Percentiles rank a stretch among this genome's conserved stretches.
These are phyloP conservation scores for Chaetoceros tenuissimus DNA, from an alignment of 108 stramenopile species.

Conservation along the genomic window DNA sequence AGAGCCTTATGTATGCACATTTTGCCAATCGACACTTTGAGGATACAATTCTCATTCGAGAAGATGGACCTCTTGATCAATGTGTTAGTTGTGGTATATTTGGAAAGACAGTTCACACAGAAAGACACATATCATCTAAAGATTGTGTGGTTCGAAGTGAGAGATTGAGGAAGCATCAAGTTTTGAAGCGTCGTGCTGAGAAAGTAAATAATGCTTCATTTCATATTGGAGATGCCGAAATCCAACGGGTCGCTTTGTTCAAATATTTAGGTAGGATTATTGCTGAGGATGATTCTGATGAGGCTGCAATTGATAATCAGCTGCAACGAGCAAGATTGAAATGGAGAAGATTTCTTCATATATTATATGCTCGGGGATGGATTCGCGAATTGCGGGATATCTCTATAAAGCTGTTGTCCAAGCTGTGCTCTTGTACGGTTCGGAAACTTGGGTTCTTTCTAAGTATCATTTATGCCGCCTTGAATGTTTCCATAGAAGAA, in stretches of 20 bases:
- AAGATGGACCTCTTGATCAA: too few relatives aligned
- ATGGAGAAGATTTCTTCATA: constrained; percentile 7
- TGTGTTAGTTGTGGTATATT: too few relatives aligned
- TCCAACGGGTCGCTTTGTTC: constrained; percentile 16
- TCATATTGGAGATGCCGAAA: neutral
- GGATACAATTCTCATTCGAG: neutral
- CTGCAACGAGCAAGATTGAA: constrained; percentile 5
- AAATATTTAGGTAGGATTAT: constrained; percentile 18
- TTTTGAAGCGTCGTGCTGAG: too few relatives aligned
- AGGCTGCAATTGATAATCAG: constrained; percentile 8
- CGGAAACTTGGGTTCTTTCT: constrained; percentile 20
- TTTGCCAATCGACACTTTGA: constrained; percentile 1
- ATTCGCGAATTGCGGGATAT: constrained; percentile 3
- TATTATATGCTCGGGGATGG: constrained; percentile 7
- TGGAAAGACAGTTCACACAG: too few relatives aligned
- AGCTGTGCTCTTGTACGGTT: constrained; percentile 17
- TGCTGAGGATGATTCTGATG: constrained; percentile 10
- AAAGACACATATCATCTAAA: too few relatives aligned
- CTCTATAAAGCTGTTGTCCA: constrained; percentile 19
- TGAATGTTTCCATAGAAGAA: too few relatives aligned
- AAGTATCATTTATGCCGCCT: too few relatives aligned
- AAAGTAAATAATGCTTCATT: neutral
- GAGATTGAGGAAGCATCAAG: too few relatives aligned
- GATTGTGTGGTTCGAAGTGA: too few relatives aligned
- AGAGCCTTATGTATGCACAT: too few relatives aligned